Evolutionary conservation across 2,329 filamentous ascomycete species (phyloP).

Genomic region (Alternaria triticimaculans): DNA sequence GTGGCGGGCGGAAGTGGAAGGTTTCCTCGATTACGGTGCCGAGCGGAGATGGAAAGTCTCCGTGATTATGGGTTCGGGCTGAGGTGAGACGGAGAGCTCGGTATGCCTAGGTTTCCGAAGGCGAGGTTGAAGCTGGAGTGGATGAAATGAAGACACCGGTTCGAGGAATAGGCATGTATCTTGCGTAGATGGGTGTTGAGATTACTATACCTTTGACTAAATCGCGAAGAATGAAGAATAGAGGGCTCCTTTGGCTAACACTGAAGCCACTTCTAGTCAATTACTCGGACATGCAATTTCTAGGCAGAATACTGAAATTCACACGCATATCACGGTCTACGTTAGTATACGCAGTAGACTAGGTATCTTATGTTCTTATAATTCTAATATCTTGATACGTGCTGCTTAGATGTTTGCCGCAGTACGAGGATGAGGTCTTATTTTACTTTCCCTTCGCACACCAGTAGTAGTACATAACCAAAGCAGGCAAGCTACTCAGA

Average conservation of each 20-base stretch:
- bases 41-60: background rate
- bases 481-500: background rate
- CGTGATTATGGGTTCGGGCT: background rate
- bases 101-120: background rate
- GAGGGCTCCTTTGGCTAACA: too few species aligned
- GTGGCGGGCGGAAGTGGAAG: background rate
- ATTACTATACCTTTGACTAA: background rate
- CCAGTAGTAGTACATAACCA: background rate
- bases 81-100: background rate
- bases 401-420: too few species aligned
- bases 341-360: accelerated
- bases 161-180: background rate
- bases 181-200: background rate
- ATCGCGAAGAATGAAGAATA: background rate
- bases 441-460: too few species aligned
- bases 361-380: too few species aligned
- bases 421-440: too few species aligned
- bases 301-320: too few species aligned
- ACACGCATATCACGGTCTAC: too few species aligned
- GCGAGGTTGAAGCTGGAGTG: background rate
- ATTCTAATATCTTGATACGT: too few species aligned
- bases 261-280: too few species aligned
- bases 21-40: background rate
- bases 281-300: too few species aligned
- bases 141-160: background rate